A percentile compares a stretch with the other conserved stretches of the same genome.
Conservation (phyloP, 768 basidiomycete genomes). For the Rhizopogon salebrosus region DNA sequence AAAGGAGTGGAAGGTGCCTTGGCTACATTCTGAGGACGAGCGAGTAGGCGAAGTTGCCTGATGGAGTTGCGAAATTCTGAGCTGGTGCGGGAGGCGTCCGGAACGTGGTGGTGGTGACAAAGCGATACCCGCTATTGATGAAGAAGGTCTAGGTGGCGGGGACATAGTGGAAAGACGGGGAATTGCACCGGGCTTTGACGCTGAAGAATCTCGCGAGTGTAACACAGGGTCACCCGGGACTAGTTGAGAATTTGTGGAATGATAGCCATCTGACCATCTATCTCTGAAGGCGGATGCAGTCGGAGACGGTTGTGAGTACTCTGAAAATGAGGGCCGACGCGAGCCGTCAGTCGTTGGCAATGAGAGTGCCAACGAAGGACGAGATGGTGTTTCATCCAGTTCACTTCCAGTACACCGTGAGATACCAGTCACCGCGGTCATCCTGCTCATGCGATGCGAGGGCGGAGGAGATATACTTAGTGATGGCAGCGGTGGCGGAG, state of each 20-base stretch:
- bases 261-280: conserved; percentile 32
- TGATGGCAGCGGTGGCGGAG: conserved; percentile 42
- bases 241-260: conserved; percentile 22
- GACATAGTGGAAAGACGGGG: conserved; percentile 33
- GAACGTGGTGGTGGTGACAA: conserved; percentile 48
- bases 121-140: conserved; percentile 50
- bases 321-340: conserved; percentile 55
- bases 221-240: conserved; percentile 7
- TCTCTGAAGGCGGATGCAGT: conserved; percentile 80
- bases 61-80: conserved; percentile 11
- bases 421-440: conserved; percentile 8
- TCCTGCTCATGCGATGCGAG: conserved; percentile 21
- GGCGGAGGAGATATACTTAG: conserved; percentile 25
- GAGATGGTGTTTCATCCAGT: conserved; percentile 22
- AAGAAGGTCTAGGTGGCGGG: conserved; percentile 59
- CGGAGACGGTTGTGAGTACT: conserved; percentile 68
- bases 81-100: conserved; percentile 15
- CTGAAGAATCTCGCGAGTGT: conserved; percentile 17
- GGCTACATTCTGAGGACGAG: conserved; percentile 19
- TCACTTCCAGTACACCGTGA: conserved; percentile 36
- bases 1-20: conserved; percentile 27
- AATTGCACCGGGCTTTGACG: conserved; percentile 10
- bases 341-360: conserved; percentile 28
- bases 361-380: conserved; percentile 50
- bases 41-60: conserved; percentile 13